Conservation (phyloP, 2,329 filamentous ascomycete genomes). For the Colletotrichum endophyticum region DNA sequence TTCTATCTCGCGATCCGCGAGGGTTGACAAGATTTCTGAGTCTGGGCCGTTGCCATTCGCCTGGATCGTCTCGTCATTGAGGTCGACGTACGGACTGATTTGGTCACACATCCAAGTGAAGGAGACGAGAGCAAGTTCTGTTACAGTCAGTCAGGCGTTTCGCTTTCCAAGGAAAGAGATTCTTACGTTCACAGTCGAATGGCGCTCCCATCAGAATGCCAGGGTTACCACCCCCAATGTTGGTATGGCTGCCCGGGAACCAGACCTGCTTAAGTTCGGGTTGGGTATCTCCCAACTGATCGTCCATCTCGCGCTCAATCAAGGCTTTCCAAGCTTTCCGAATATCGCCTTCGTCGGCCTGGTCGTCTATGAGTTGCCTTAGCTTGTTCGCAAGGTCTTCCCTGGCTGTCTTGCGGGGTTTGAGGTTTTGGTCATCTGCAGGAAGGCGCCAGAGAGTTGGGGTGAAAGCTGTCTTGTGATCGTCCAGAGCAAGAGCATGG, state of each 20-base stretch:
- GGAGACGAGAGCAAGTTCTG: constrained; percentile 16
- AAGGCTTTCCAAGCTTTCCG: too few relatives aligned
- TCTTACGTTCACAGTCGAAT: constrained; percentile 7
- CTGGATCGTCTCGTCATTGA: not conserved
- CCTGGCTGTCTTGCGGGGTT: too few relatives aligned
- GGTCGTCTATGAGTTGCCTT: too few relatives aligned
- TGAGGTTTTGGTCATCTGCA: fast-evolving
- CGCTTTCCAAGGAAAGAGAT: not conserved
- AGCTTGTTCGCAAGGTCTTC: too few relatives aligned
- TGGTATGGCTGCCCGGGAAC: too few relatives aligned
- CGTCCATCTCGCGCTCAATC: too few relatives aligned
- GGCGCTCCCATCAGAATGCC: not conserved
- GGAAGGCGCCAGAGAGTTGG: constrained; percentile 9
- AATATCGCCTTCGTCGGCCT: too few relatives aligned
- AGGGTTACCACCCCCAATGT: too few relatives aligned
- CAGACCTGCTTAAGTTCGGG: too few relatives aligned
- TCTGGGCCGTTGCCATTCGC: not conserved
- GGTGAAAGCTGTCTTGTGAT: not conserved
- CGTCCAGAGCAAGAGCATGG: constrained; percentile 4
- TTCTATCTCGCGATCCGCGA: not conserved
- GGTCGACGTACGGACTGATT: not conserved
- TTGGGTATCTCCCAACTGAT: too few relatives aligned
- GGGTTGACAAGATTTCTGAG: not conserved
- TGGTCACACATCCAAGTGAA: constrained; percentile 22
- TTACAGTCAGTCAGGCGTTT: not conserved